Evolutionary conservation across 768 basidiomycete genomes (phyloP), one percentile per base, ranked within the genome.

Genomic region (Lactifluus piperatus): DNA sequence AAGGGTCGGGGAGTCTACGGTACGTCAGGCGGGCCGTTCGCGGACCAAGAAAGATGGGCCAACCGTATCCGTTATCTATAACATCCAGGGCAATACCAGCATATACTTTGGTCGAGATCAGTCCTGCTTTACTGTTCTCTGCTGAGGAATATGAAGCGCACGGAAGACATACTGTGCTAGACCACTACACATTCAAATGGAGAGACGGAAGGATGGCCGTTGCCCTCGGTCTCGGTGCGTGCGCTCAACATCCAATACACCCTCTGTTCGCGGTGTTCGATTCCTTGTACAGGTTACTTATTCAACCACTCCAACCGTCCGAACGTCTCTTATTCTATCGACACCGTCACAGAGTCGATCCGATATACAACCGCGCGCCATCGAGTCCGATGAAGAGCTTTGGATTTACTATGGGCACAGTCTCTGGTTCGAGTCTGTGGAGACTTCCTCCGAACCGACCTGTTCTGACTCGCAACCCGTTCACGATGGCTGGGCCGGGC

Each of bases 131-230:
- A n/a, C 74, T 95, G 11, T 81, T 94, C 66, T 69, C 74, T 5
- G 77, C 78, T 56, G 76, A 81, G 27, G 91, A 94, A 72, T 94
- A 92, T 65, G 75, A 80, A 46, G 67, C 69, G 5, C 79, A 89
- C 71, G 82, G 84, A 65, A 73, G 69, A 64, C 66, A 84, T 62
- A 91, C 87, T 0, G 69, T 84, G 0, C 73, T 91, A 10, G 83
- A 91, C 65, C 81, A 85, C 45, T 90, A 91, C 66, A 81, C 87
- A 0, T 91, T 90, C 67, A 81, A 77, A 27, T 94, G 88, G 86
- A 71, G 73, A 60, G 84, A 85, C 58, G 83, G 85, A 5, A 74
- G 80, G 7, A 85, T 87, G 84, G 92, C 88, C 0, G 76, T 94
- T 20, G 84, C 87, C 0, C 71, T 66, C 18, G 56, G 51, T 20